Evolutionary conservation across 768 basidiomycete genomes (phyloP), one percentile per base, ranked within the genome.

Genomic region (Trametes maxima): DNA sequence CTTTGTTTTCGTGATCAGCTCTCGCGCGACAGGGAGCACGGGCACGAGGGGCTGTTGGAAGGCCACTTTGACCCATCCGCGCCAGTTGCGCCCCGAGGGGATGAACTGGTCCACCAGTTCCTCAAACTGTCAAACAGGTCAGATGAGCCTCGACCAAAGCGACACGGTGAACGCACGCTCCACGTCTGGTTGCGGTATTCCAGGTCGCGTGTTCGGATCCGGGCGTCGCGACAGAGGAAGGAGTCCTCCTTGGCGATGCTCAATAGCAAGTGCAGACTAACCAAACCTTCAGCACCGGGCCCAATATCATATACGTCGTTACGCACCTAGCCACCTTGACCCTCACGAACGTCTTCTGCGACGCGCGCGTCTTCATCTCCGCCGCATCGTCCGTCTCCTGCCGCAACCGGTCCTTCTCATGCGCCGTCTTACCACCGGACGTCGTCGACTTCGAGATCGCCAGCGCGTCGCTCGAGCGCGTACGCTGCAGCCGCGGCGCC

Each of bases 221-320:
- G 83, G 11, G 89, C 90, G 64, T 91, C 88, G 19, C 84, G 85
- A 62, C 87, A 92, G 55, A 91, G 87, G 70, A 97, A 91, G 16
- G 94, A 94, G 55, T 89, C 89, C 63, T 89, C 87, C 69, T 90
- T 90, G 72, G 86, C 84, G 65, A 92, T 87, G 68, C 90, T 94
- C 54, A 94, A 70, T 49, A 92, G 74, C 19, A 94, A 73, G 64
- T 89, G 84, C 47, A 91, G 77, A 68, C 90, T 92, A 54, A 1
- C 16, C 14, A 12, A 14, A 52, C 3, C 5, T 54, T 44, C 46
- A 65, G 5, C 19, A 56, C 72, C 43, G 3, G 61, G 63, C 33
- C 64, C 46, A 37, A 54, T 65, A 44, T 67, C 60, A 45, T 67
- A 2, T 19, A 16, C 14, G 8, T 13, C 17, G 16, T 5, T 11